Conservation (phyloP, 2,329 filamentous ascomycete species). For the Colletotrichum noveboracense region DNA sequence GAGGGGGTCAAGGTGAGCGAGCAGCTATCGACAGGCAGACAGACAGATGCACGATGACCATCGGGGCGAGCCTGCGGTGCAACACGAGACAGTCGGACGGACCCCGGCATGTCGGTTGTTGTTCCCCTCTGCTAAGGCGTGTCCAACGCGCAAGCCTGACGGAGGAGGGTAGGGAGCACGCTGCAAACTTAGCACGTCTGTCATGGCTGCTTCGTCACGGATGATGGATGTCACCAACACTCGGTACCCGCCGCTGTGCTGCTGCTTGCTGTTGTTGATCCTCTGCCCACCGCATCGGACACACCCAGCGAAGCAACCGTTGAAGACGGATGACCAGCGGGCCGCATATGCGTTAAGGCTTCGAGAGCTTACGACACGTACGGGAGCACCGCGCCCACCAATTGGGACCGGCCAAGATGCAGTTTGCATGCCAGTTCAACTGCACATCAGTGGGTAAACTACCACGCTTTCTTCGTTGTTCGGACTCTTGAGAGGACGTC, state of each 20-base stretch:
- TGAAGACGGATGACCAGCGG: not conserved
- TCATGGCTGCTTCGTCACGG: not conserved
- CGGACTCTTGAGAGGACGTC: not conserved
- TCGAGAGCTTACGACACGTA: not conserved
- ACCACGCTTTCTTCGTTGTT: not conserved
- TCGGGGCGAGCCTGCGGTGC: not conserved
- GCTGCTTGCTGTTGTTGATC: not conserved
- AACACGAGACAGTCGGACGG: not conserved
- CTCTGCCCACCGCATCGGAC: slow-evolving; percentile 1
- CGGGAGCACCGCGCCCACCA: not conserved
- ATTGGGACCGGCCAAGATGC: not conserved
- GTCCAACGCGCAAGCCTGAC: not conserved
- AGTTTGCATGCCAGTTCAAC: not conserved
- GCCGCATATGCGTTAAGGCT: not conserved
- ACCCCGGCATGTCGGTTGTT: not conserved
- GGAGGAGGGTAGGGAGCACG: not conserved
- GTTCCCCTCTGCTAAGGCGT: not conserved
- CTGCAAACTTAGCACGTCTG: slow-evolving; percentile 1
- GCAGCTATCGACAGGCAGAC: not conserved
- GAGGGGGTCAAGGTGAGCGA: not conserved
- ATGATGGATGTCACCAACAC: not conserved
- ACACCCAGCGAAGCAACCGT: not conserved
- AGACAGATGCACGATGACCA: not conserved
- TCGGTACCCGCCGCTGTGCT: not conserved
- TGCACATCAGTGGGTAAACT: not conserved